Base-by-base conservation (phyloP, 345 rosid genomes). In the Draba incana region DNA sequence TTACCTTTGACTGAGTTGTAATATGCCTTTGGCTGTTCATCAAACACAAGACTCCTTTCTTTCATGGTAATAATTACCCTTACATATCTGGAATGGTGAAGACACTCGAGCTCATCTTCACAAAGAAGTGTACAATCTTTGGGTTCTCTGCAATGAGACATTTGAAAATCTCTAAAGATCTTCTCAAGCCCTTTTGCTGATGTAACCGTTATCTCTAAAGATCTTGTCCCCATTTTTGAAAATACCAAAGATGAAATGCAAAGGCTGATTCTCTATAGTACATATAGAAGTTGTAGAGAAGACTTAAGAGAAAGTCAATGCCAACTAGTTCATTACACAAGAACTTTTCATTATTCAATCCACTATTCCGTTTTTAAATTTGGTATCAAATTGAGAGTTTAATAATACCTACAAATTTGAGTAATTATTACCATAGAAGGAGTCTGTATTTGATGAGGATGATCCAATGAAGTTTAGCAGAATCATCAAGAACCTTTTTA, bases 291-390 rank as follows among this genome's bases (percentile, higher is more conserved):
- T 43, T 66, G 62, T 16, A 66, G 56, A 51, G 77, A 58, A 28
- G 77, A 66, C 68, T 60, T 50, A 1, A 42, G 42, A 51, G 66
- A 74, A 59, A 51, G 72, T 66, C 62, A 58, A 73, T 70, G 61
- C 41, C 51, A 51, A 10, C 43, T 69, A 27, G 39, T 48, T 12
- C 20, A 20, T 20, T 27, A 24, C 14, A 50, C 25, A 30, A 20
- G 53, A 73, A 41, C 15, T 11, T 33, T 51, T 56, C 57, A 33
- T 12, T 35, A 59, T 35, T 50, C 23, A 38, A 47, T 59, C 70
- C 56, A 73, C 54, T 33, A 33, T 15, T 42, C 61, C 2, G 16
- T 72, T 57, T 3, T 28, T 15, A 4, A 1, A 14, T 31, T 31
- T 31, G 5, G 35, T 3, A 23, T 35, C 38, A 13, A 15, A 35